Evolutionary conservation across 2,329 filamentous ascomycete species (phyloP), one percentile per base, ranked within the genome.

Genomic region (Fusarium sp.): DNA sequence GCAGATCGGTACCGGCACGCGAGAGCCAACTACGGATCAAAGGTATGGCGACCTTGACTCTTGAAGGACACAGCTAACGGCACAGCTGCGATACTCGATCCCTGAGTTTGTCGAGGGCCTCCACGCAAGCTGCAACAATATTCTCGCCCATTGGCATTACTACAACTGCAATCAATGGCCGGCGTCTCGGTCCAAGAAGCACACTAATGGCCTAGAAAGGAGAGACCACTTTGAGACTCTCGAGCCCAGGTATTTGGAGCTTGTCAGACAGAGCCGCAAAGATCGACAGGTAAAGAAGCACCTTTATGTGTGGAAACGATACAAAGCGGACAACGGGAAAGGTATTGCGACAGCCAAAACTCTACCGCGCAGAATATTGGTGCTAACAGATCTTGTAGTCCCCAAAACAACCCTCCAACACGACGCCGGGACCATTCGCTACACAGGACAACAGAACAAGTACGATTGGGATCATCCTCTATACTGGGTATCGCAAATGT

Each of bases 111-210:
- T 86, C 18, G 79, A 83, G 38, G 75, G 81, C 9, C 77, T 87
- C 4, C 85, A 87, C 18, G 77, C 81, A 15, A 80, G 84, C 7
- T 84, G 82, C 32, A 85, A 83, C 53, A 82, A 82, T 55, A 77
- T 87, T 32, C 81, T 88, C 3, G 76, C 78, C 14, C 79, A 86
- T 57, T 88, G 86, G 86, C 84, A 86, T 52, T 87, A 87, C 70
- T 87, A 83, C 75, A 84, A 83, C 60, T 80, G 79, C 35, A 71
- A 79, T 27, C 26, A 55, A 9, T 78, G 76, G 76, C 76, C 78
- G 4, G 27, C 60, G 10, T 52, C 52, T 3, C 69, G 76, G 18
- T 81, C n/a, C 77, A 80, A 1, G 64, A 75, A 42, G 9, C 63
- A 74, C 10, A 71, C 23, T 6, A 52, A 40, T n/a, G 23, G 48